Percentiles rank a stretch among this genome's conserved stretches.
Conservation (phyloP, 73 alveolate genomes). For the Paraurostyla sp. region DNA sequence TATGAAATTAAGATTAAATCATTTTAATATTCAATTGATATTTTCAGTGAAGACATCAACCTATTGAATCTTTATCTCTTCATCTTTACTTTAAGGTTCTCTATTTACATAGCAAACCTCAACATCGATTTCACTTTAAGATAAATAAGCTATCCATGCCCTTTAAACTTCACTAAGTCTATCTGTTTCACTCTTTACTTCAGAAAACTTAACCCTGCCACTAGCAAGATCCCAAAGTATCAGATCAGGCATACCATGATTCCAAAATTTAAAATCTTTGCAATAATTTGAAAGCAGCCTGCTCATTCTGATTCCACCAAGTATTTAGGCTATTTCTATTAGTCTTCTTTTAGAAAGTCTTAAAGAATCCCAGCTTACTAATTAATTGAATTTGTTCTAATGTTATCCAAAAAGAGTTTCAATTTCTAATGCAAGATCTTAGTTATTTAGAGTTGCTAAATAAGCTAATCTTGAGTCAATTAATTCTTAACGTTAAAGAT, state of each 20-base stretch:
- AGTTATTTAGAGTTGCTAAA: constrained; percentile 53
- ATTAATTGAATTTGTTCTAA: constrained; percentile 76
- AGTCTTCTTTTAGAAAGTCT: constrained; percentile 60
- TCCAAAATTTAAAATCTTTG: constrained; percentile 83
- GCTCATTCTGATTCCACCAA: constrained; percentile 62
- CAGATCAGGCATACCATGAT: constrained; percentile 95
- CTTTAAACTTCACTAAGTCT: constrained; percentile 89
- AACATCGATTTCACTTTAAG: constrained; percentile 52
- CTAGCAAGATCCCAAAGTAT: constrained; percentile 85
- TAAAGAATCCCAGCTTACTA: constrained; percentile 86
- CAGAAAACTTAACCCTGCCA: constrained; percentile 84
- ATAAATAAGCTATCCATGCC: constrained; percentile 82
- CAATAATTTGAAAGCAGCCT: constrained; percentile 52
- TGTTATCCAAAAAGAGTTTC: constrained; percentile 67
- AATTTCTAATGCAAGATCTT: constrained; percentile 68
- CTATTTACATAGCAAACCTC: constrained; percentile 76
- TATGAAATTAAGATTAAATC: no score
- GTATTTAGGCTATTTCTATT: constrained; percentile 48
- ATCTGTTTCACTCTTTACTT: constrained; percentile 92
- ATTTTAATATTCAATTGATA: constrained; percentile 14
- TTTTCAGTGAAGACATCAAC: constrained; percentile 45
- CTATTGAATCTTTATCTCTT: not conserved
- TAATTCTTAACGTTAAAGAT: constrained; percentile 76
- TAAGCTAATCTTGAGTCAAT: constrained; percentile 67
- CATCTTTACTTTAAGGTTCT: not conserved